Evolutionary conservation across 2,329 filamentous ascomycete genomes (phyloP), one percentile per base, ranked within the genome.

Genomic region (Chrysosphaeria jannelii): DNA sequence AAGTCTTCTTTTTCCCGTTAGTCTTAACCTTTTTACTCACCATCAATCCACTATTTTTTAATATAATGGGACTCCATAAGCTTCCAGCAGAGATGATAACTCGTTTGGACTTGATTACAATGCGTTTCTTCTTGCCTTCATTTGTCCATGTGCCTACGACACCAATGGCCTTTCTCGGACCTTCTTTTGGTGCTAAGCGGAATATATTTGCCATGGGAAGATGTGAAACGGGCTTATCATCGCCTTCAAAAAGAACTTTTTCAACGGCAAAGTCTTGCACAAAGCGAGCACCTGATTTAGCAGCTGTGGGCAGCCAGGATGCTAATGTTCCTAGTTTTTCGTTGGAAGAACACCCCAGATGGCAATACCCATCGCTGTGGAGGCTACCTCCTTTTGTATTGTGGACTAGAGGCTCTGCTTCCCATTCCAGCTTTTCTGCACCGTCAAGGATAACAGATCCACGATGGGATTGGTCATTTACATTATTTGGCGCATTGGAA

Each of bases 301-400:
- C 69, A 3, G 81, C 78, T 34, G 78, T 74, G 0, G 72, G 72
- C 9, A 91, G 48, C 51, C 64, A 91, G 5, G 61, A 62, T 13
- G 72, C 62, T 0, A 60, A 57, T 0, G 79, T 71, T 0, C 79
- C 76, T 40, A 70, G 65, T 46, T 91, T 91, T 31, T 65, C 62
- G 22, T 56, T 62, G 3, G 59, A 57, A 11, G 58, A 57, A 34
- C 62, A 67, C 8, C 62, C 62, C 16, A 63, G 34, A 17, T 52
- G 48, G 37, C 62, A 68, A 29, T 53, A 50, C 7, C 68, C 69
- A 36, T 75, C 88, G 35, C 66, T 61, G 40, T 91, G 79, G 26
- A 63, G 57, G 15, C 53, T 49, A 3, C 68, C 61, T 6, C 61
- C 71, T 9, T 9, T 15, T 0, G 66, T 74, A 38, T 90, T 91